Evolutionary conservation across 352 stramenopile species (phyloP).

Genomic region (Phytophthora tentaculata): DNA sequence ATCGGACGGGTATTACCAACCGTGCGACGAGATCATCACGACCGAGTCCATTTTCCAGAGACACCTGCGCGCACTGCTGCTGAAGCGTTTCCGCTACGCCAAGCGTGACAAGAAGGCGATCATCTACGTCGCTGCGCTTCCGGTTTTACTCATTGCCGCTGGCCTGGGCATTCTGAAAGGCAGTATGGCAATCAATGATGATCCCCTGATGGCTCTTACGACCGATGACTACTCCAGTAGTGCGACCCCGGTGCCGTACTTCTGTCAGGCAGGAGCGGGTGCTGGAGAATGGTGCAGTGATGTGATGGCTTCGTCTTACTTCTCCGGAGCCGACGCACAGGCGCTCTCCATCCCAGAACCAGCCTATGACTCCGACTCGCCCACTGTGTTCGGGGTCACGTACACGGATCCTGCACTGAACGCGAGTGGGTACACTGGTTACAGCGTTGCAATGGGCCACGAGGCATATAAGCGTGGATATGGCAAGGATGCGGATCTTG

Average conservation of each 20-base stretch:
- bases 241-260: slow-evolving; percentile 44
- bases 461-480: slow-evolving; percentile 52
- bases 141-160: slow-evolving; percentile 78
- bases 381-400: slow-evolving; percentile 47
- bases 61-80: slow-evolving; percentile 88
- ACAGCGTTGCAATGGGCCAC: slow-evolving; percentile 44
- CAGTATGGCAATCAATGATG: slow-evolving; percentile 48
- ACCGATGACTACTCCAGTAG: slow-evolving; percentile 23
- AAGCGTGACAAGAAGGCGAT: slow-evolving; percentile 87
- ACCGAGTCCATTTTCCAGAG: slow-evolving; percentile 24
- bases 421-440: slow-evolving; percentile 41
- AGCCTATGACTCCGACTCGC: slow-evolving; percentile 36
- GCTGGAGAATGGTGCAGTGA: slow-evolving; percentile 39
- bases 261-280: slow-evolving; percentile 35
- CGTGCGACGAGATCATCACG: slow-evolving; percentile 25
- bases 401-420: slow-evolving; percentile 46
- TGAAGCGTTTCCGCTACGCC: slow-evolving; percentile 92
- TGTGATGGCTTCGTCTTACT: slow-evolving; percentile 43
- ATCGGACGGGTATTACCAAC: not conserved
- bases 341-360: slow-evolving; percentile 15
- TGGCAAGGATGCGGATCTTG: slow-evolving; percentile 23
- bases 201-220: slow-evolving; percentile 40
- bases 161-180: slow-evolving; percentile 78
- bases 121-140: slow-evolving; percentile 78
- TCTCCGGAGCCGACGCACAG: slow-evolving; percentile 45